A percentile compares a stretch with the other conserved stretches of the same genome.
These are phyloP conservation scores for Colletotrichum lini DNA, from an alignment of 2,329 filamentous ascomycete genomes.

Conservation along the genomic window DNA sequence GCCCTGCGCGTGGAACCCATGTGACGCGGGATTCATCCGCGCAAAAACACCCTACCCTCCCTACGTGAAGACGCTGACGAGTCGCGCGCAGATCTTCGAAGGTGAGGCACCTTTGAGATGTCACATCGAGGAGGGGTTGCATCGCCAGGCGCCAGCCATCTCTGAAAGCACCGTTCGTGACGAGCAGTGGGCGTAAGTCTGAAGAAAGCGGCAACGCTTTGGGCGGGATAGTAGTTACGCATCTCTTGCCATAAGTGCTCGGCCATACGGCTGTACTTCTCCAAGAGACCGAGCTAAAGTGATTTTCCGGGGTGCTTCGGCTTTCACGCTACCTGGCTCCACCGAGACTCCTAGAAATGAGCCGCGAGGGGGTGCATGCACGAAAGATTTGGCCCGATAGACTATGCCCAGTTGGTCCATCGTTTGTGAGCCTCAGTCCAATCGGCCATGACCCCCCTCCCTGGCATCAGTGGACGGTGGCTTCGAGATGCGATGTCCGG, in stretches of 20 bases:
- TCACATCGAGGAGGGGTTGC: background rate
- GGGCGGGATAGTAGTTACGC: too few species aligned
- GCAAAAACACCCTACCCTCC: background rate
- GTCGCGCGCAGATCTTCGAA: background rate
- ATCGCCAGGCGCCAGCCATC: background rate
- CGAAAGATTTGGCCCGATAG: slow-evolving; percentile 30
- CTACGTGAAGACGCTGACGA: background rate
- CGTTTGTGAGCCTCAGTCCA: slow-evolving; percentile 28
- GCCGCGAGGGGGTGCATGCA: slow-evolving; percentile 34
- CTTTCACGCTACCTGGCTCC: slow-evolving; percentile 15
- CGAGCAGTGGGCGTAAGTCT: background rate
- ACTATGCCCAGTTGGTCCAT: slow-evolving; percentile 31
- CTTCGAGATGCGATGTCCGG: background rate
- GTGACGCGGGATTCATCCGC: background rate
- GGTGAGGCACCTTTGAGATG: background rate
- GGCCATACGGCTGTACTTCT: too few species aligned
- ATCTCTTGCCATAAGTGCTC: too few species aligned
- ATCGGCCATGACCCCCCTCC: slow-evolving; percentile 2
- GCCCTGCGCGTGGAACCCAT: background rate
- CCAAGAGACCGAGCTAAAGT: slow-evolving; percentile 5
- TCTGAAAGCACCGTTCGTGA: background rate
- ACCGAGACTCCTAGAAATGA: slow-evolving; percentile 15
- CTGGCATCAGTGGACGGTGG: background rate
- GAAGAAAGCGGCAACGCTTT: too few species aligned
- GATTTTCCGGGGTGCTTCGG: slow-evolving; percentile 38